Evolutionary conservation across 768 basidiomycete genomes (phyloP).

Genomic region (Krasilnikovozyma curviuscula): DNA sequence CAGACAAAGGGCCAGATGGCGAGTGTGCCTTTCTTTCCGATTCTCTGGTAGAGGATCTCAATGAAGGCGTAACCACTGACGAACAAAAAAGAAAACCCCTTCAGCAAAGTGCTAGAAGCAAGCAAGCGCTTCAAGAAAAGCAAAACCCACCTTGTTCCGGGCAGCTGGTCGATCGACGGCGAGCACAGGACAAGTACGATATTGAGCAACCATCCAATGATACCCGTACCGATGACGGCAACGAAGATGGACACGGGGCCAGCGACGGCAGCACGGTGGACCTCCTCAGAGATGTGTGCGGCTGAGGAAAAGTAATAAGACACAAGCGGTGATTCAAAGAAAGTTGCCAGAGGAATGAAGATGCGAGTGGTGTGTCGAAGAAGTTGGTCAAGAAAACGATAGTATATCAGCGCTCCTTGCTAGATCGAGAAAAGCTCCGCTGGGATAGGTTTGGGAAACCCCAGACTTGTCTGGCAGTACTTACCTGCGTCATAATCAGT

Average conservation of each 20-base stretch:
- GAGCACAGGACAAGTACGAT: conserved; percentile 71
- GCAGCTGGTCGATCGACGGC: conserved; percentile 37
- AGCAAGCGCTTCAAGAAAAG: too few species aligned
- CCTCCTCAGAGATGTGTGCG: conserved; percentile 43
- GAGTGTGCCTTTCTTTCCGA: conserved; percentile 56
- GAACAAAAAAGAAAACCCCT: too few species aligned
- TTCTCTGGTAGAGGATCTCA: conserved; percentile 52
- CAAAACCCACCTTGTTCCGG: too few species aligned
- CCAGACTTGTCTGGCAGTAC: too few species aligned
- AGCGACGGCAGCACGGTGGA: conserved; percentile 58
- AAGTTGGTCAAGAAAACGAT: neutral
- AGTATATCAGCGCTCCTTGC: neutral
- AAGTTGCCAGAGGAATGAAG: too few species aligned
- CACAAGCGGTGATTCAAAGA: too few species aligned
- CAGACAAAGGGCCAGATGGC: conserved; percentile 42
- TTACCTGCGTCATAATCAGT: conserved; percentile 23
- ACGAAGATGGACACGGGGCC: conserved; percentile 46
- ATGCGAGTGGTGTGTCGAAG: too few species aligned
- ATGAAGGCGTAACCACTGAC: conserved; percentile 55
- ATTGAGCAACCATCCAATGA: conserved; percentile 72
- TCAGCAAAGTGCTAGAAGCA: too few species aligned
- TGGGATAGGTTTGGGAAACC: too few species aligned
- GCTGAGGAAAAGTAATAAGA: neutral
- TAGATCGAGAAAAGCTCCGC: neutral
- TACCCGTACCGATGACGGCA: conserved; percentile 32